Conservation (phyloP, 768 basidiomycete species). For the Termitomyces sp. region DNA sequence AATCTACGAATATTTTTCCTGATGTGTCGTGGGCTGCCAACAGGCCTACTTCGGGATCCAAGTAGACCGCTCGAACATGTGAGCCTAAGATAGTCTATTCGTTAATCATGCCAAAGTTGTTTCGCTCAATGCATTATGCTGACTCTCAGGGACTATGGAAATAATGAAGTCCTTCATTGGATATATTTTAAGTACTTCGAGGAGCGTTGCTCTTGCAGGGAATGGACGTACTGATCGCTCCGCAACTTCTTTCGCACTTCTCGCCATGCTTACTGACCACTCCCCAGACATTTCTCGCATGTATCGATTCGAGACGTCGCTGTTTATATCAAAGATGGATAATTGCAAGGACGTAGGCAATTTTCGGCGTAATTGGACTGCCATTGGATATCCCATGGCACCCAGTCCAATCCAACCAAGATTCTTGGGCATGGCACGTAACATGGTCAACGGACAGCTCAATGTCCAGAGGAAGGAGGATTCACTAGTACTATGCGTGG, state of each 20-base stretch:
- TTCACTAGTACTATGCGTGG: background rate
- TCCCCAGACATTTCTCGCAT: constrained; percentile 14
- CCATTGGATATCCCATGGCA: constrained; percentile 45
- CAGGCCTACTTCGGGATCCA: constrained; percentile 28
- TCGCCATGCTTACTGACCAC: constrained; percentile 16
- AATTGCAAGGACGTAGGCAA: constrained; percentile 22
- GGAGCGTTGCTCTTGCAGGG: background rate
- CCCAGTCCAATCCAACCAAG: constrained; percentile 40
- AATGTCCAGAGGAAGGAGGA: background rate
- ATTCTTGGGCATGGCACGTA: constrained; percentile 13
- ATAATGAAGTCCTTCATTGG: constrained; percentile 31
- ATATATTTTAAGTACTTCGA: background rate
- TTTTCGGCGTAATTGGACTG: constrained; percentile 28
- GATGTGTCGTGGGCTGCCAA: constrained; percentile 29
- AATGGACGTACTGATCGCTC: constrained; percentile 29
- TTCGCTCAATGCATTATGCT: background rate
- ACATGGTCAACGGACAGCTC: constrained; percentile 7
- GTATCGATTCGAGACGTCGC: constrained; percentile 23
- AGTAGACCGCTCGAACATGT: constrained; percentile 36
- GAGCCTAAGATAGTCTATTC: constrained; percentile 19
- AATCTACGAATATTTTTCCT: constrained; percentile 40
- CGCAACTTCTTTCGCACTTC: constrained; percentile 29
- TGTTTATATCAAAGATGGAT: constrained; percentile 33
- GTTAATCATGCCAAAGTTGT: background rate
- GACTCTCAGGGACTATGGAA: constrained; percentile 40